Base-by-base conservation (phyloP, 176 grass and related monocot genomes). In the Musa schizocarpa region DNA sequence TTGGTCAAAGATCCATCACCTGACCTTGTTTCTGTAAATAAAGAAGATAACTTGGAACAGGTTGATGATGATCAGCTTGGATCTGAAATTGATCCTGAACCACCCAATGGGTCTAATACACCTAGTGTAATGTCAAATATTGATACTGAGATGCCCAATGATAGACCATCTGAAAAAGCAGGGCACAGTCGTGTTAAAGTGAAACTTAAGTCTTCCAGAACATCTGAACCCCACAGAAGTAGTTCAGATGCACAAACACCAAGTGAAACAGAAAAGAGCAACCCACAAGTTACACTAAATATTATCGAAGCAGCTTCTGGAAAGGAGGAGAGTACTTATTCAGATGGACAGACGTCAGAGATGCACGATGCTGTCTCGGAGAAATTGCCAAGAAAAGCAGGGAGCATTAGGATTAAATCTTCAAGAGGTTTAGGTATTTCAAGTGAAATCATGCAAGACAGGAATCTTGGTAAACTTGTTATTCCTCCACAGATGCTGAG, bases 131-230 rank as follows among this genome's bases (percentile, higher is more conserved):
- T 62, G 2, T 65, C 72, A 13, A 63, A 20, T 17, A 83, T 24
- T 23, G 77, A 61, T 0, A 34, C 23, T 1, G 82, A 92, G 50
- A 69, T 61, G 23, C 50, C 70, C 0, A 80, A 76, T 67, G 65
- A 72, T n/a, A 87, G 76, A 63, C 82, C 84, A 0, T 86, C 79
- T 56, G 76, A 74, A 34, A 84, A 82, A 12, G 67, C 78, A 0
- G 89, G 88, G 2, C 86, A 81, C 21, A 69, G 82, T 11, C 82
- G 87, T 2, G 82, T 92, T 21, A 92, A 80, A 71, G 51, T 92
- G n/a, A 92, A 92, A 75, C 83, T 92, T 1, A 92, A 85, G 34
- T 89, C 84, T 51, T 72, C 69, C 22, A 89, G 86, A 72, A 16
- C 74, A 13, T 67, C 20, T 1, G 87, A 89, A 50, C 73, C 50